Evolutionary conservation across 805 yeast genomes (phyloP).

Genomic region (Brettanomyces sp.): DNA sequence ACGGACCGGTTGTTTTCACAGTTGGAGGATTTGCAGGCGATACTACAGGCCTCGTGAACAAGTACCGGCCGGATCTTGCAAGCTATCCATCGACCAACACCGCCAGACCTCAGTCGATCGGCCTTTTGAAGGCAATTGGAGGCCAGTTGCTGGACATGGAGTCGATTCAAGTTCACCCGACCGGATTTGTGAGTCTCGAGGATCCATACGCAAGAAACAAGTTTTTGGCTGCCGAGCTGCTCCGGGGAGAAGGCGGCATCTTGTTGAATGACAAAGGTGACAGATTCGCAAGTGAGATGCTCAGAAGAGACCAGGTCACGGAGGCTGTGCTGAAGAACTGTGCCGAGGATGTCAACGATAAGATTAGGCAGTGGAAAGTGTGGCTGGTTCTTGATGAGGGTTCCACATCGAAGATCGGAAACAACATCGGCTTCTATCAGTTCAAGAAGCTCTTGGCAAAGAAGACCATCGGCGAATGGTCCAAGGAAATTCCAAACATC

Average conservation of each 20-base stretch:
- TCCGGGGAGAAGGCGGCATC: slow-evolving; percentile 59
- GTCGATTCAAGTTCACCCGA: slow-evolving; percentile 60
- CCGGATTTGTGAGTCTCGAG: slow-evolving; percentile 44
- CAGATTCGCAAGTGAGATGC: slow-evolving; percentile 52
- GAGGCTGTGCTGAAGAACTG: slow-evolving; percentile 41
- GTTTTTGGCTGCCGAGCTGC: slow-evolving; percentile 57
- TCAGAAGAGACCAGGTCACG: slow-evolving; percentile 52
- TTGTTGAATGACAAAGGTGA: slow-evolving; percentile 37
- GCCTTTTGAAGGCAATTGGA: slow-evolving; percentile 39
- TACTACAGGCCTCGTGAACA: slow-evolving; percentile 37
- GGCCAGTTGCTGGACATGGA: slow-evolving; percentile 55
- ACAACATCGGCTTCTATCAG: slow-evolving; percentile 48
- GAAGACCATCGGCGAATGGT: slow-evolving; percentile 34
- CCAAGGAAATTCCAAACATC: slow-evolving; percentile 21
- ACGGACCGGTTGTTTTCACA: slow-evolving; percentile 53
- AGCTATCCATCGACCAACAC: slow-evolving; percentile 54
- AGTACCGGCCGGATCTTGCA: slow-evolving; percentile 49
- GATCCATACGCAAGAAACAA: slow-evolving; percentile 30
- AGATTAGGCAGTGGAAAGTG: slow-evolving; percentile 27
- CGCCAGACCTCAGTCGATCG: slow-evolving; percentile 54
- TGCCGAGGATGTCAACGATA: slow-evolving; percentile 7
- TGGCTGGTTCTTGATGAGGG: slow-evolving; percentile 40
- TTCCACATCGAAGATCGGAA: slow-evolving; percentile 34
- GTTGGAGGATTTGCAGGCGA: slow-evolving; percentile 67
- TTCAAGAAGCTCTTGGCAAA: slow-evolving; percentile 46